phyloP scores from a whole-genome alignment of 2,329 filamentous ascomycete genomes.

The Penicillium sclerotigenum region DNA sequence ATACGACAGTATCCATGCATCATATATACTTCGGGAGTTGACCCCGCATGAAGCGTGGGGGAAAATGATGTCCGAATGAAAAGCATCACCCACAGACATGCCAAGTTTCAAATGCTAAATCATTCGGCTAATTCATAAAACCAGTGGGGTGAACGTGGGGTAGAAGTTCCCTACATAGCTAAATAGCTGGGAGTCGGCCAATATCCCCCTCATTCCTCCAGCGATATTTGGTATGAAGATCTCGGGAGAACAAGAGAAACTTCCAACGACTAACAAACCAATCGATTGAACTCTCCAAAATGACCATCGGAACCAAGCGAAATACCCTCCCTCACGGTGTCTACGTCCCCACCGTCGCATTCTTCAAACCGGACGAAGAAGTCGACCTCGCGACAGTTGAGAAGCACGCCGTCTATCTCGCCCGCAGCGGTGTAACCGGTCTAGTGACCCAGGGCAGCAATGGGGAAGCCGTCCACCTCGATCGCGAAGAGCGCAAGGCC shows the following conservation, averaged over 20 bases:
- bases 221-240: neutral
- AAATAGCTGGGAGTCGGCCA: neutral
- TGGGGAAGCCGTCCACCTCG: conserved; percentile 76
- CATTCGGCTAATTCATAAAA: neutral
- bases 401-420: conserved; percentile 64
- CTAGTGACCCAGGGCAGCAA: conserved; percentile 78
- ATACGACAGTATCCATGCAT: neutral
- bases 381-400: conserved; percentile 62
- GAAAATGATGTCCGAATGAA: neutral
- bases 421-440: conserved; percentile 66
- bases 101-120: neutral
- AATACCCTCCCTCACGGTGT: conserved; percentile 50
- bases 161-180: neutral
- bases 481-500: conserved; percentile 64
- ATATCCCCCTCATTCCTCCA: neutral
- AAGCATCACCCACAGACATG: neutral
- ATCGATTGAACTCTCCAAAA: conserved; percentile 9
- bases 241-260: neutral
- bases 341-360: conserved; percentile 72
- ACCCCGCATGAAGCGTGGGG: conserved; percentile 12
- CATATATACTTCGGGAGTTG: neutral
- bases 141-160: conserved; percentile 2
- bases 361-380: conserved; percentile 66
- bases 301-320: conserved; percentile 23
- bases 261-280: neutral